Evolutionary conservation across 2,329 filamentous ascomycete species (phyloP).

Genomic region (Nannizziopsis barbatae): DNA sequence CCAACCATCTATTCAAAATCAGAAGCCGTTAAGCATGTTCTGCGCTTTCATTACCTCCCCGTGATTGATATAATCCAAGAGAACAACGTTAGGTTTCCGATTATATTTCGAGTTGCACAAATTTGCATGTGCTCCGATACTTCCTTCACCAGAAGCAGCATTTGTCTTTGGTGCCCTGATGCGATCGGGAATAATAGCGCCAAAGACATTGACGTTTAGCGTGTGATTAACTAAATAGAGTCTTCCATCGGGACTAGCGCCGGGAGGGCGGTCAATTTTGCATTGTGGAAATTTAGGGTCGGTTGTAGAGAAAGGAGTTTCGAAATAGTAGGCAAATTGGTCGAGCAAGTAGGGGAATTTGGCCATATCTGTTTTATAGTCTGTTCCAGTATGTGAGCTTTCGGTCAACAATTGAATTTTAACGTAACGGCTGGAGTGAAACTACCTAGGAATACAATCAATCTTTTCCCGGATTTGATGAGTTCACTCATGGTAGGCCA

Average conservation of each 20-base stretch:
- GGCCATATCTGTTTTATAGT: slow-evolving; percentile 32
- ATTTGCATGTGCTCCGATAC: slow-evolving; percentile 34
- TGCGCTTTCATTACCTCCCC: slow-evolving; percentile 36
- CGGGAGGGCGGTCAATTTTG: slow-evolving; percentile 35
- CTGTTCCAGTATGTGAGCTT: slow-evolving; percentile 18
- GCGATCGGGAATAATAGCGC: slow-evolving; percentile 36
- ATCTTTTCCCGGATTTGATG: slow-evolving; percentile 32
- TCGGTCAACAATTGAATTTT: background rate
- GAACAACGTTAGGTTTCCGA: slow-evolving; percentile 33
- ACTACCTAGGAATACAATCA: slow-evolving; percentile 36
- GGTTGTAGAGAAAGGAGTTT: slow-evolving; percentile 36
- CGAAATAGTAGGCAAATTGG: slow-evolving; percentile 38
- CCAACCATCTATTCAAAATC: background rate
- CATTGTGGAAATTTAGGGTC: slow-evolving; percentile 34
- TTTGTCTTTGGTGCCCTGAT: slow-evolving; percentile 33
- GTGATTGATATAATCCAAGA: slow-evolving; percentile 38
- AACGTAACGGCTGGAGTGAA: background rate
- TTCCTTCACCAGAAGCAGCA: slow-evolving; percentile 32
- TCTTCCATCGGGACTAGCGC: slow-evolving; percentile 28
- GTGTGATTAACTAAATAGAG: slow-evolving; percentile 43
- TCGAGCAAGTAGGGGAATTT: slow-evolving; percentile 35
- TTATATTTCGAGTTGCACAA: slow-evolving; percentile 31
- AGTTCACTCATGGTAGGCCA: slow-evolving; percentile 37
- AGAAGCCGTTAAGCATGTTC: slow-evolving; percentile 31
- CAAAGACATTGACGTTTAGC: slow-evolving; percentile 34